Percentiles rank a stretch among this genome's conserved stretches.
Conservation (phyloP, 805 yeast species). For the Nakazawaea anatomiae region DNA sequence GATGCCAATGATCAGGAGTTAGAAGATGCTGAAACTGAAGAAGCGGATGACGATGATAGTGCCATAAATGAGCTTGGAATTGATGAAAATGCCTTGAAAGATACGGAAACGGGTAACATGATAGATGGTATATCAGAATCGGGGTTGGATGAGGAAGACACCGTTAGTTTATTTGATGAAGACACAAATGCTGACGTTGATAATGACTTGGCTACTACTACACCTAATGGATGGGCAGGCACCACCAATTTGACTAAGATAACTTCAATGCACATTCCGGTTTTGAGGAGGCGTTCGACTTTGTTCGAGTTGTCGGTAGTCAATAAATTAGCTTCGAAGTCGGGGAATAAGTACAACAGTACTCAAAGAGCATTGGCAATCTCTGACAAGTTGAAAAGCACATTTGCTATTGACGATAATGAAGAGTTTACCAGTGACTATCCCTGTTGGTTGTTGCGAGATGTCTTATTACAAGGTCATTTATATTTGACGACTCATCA, state of each 20-base stretch:
- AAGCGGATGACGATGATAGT: slow-evolving; percentile 1
- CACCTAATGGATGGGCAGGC: not conserved
- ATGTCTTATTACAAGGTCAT: slow-evolving; percentile 83
- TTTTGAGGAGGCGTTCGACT: slow-evolving; percentile 14
- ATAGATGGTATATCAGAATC: too few species aligned
- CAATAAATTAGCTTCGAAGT: slow-evolving; percentile 20
- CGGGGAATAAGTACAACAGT: slow-evolving; percentile 6
- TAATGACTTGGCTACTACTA: not conserved
- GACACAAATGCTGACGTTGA: slow-evolving; percentile 1
- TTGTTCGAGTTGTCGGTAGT: slow-evolving; percentile 28
- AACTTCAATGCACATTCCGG: not conserved
- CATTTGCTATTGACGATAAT: slow-evolving; percentile 42
- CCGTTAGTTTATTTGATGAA: slow-evolving; percentile 7
- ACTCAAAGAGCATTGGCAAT: slow-evolving; percentile 29
- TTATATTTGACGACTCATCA: slow-evolving; percentile 61
- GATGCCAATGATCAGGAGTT: slow-evolving; percentile 9
- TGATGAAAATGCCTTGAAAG: not conserved
- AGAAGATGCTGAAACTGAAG: not conserved
- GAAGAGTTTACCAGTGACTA: slow-evolving; percentile 58
- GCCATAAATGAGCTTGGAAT: slow-evolving; percentile 1
- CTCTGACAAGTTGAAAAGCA: slow-evolving; percentile 26
- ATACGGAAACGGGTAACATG: slow-evolving; percentile 7
- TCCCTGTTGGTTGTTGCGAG: slow-evolving; percentile 76
- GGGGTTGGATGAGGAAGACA: slow-evolving; percentile 3
- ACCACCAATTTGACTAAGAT: not conserved